A percentile compares a stretch with the other conserved stretches of the same genome.
Conservation (phyloP, 164 flowering plant genomes). For the Cinnamomum chago region DNA sequence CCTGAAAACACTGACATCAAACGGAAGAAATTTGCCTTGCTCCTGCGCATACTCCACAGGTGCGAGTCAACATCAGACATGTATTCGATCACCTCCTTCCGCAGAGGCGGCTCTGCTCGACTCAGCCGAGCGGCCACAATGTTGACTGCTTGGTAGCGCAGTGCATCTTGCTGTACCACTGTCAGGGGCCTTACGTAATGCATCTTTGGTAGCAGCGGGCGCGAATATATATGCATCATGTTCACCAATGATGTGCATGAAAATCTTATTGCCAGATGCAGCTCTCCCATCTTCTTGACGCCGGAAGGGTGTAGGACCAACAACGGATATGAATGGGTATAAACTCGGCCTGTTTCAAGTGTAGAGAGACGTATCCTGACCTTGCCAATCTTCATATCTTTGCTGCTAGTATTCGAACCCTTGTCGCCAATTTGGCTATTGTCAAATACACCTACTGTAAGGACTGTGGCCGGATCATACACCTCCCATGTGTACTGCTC, state of each 20-base stretch:
- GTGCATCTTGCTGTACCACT: constrained; percentile 71
- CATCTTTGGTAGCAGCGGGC: constrained; percentile 88
- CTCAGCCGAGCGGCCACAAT: constrained; percentile 83
- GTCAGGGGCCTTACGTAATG: constrained; percentile 71
- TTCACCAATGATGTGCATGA: constrained; percentile 75
- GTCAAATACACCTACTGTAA: constrained; percentile 81
- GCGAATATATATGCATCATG: constrained; percentile 72
- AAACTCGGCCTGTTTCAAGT: constrained; percentile 81
- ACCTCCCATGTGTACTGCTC: constrained; percentile 97
- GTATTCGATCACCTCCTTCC: constrained; percentile 90
- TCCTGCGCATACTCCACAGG: constrained; percentile 93
- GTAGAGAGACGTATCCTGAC: constrained; percentile 85
- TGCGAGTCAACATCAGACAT: constrained; percentile 94
- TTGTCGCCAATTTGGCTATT: constrained; percentile 71
- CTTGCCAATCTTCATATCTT: constrained; percentile 75
- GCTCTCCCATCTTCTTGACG: constrained; percentile 90
- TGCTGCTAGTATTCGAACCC: constrained; percentile 31
- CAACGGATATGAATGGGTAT: constrained; percentile 85
- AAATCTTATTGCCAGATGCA: constrained; percentile 84
- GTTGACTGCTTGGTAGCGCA: constrained; percentile 83
- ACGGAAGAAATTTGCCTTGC: constrained; percentile 89
- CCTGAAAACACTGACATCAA: constrained; percentile 81
- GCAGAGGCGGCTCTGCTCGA: constrained; percentile 84
- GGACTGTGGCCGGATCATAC: constrained; percentile 78
- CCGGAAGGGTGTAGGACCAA: constrained; percentile 82